Percentiles rank a stretch among this genome's conserved stretches.
These are phyloP conservation scores for Talaromyces islandicus DNA, from an alignment of 2,329 filamentous ascomycete species.

Conservation along the genomic window DNA sequence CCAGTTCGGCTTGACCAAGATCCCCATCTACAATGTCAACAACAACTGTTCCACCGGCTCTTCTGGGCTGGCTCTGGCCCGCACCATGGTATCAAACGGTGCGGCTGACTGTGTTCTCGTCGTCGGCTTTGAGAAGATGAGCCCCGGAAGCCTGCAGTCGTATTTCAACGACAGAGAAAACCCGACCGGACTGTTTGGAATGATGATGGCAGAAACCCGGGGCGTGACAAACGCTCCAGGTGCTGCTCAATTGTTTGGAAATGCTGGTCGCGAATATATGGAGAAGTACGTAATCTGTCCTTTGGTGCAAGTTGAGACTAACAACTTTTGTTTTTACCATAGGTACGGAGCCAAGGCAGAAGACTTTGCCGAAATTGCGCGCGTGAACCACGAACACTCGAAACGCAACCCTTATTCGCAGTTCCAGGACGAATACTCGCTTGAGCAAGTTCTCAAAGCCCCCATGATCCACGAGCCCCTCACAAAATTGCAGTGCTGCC, in stretches of 20 bases:
- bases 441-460: slow-evolving; percentile 70
- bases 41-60: slow-evolving; percentile 98
- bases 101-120: slow-evolving; percentile 84
- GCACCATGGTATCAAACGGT: slow-evolving; percentile 72
- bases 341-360: slow-evolving; percentile 74
- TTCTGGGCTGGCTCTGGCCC: slow-evolving; percentile 78
- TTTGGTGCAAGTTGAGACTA: neutral
- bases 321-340: neutral
- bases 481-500: slow-evolving; percentile 98
- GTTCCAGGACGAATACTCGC: slow-evolving; percentile 86
- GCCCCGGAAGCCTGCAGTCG: slow-evolving; percentile 74
- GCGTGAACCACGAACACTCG: slow-evolving; percentile 88
- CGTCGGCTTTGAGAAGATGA: slow-evolving; percentile 98
- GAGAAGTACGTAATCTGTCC: slow-evolving; percentile 59
- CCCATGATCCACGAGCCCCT: slow-evolving; percentile 78
- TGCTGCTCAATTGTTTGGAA: slow-evolving; percentile 91
- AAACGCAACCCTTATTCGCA: slow-evolving; percentile 96
- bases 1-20: slow-evolving; percentile 95
- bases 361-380: slow-evolving; percentile 92
- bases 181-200: slow-evolving; percentile 64
- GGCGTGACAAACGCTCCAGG: slow-evolving; percentile 77
- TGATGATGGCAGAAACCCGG: slow-evolving; percentile 78
- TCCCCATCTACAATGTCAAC: slow-evolving; percentile 97
- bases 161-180: slow-evolving; percentile 82
- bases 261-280: slow-evolving; percentile 89